A percentile compares a stretch with the other conserved stretches of the same genome.
These are phyloP conservation scores for Venturia nashicola DNA, from an alignment of 2,329 filamentous ascomycete species.

Conservation along the genomic window DNA sequence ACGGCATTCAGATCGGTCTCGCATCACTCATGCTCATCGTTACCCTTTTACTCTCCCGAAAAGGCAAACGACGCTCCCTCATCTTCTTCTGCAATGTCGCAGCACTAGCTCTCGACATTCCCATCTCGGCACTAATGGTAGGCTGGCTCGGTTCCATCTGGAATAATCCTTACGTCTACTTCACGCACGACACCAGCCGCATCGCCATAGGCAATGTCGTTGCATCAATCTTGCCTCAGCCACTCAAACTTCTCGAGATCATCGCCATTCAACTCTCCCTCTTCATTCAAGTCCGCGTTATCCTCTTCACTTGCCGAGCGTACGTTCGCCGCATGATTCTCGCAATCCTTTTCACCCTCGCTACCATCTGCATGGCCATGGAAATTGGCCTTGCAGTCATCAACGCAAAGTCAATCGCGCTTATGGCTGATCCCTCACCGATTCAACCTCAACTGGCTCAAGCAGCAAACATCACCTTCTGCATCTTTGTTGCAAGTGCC, in stretches of 20 bases:
- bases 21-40: conserved; percentile 52
- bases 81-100: conserved; percentile 55
- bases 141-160: conserved; percentile 28
- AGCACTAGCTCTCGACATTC: conserved; percentile 47
- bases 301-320: conserved; percentile 39
- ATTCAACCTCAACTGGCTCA: conserved; percentile 23
- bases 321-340: conserved; percentile 35
- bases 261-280: conserved; percentile 46
- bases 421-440: conserved; percentile 16
- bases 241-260: conserved; percentile 41
- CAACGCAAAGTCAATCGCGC: conserved; percentile 31
- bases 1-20: conserved; percentile 58
- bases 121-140: conserved; percentile 48
- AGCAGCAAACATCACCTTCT: conserved; percentile 37
- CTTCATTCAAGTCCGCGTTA: conserved; percentile 50
- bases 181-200: conserved; percentile 40
- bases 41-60: conserved; percentile 54
- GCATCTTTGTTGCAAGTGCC: conserved; percentile 49
- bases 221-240: conserved; percentile 34
- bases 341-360: conserved; percentile 34
- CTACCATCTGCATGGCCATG: conserved; percentile 39
- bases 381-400: conserved; percentile 40
- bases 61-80: conserved; percentile 49
- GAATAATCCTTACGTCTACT: conserved; percentile 47
- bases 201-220: conserved; percentile 34